Conservation (phyloP, 345 rosid genomes). For the Bruguiera parviflora region DNA sequence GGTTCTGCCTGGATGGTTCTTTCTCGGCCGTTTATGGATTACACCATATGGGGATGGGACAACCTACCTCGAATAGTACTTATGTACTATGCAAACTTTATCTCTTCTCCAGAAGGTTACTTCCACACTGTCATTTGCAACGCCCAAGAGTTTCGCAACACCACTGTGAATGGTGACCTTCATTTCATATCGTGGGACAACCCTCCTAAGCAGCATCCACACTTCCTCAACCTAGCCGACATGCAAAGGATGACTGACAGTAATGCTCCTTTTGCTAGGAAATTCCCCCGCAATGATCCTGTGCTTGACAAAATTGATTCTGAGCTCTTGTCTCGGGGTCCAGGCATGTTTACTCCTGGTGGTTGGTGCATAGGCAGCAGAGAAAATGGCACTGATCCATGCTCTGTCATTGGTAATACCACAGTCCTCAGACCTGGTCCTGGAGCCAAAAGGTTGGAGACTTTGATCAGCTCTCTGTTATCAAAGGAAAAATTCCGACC, state of each 20-base stretch:
- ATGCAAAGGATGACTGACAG: constrained; percentile 67
- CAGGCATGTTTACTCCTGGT: constrained; percentile 67
- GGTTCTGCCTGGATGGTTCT: constrained; percentile 99
- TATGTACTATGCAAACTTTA: constrained; percentile 90
- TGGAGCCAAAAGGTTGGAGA: constrained; percentile 75
- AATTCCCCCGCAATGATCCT: constrained; percentile 61
- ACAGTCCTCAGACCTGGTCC: constrained; percentile 62
- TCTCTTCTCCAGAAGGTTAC: constrained; percentile 98
- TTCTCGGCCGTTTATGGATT: constrained; percentile 88
- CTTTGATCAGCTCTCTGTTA: constrained; percentile 53
- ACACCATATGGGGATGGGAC: constrained; percentile 99
- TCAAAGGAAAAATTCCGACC: constrained; percentile 68
- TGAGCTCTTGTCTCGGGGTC: constrained; percentile 61
- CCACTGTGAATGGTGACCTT: constrained; percentile 90
- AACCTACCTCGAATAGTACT: constrained; percentile 80
- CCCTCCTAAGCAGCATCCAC: constrained; percentile 98
- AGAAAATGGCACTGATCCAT: constrained; percentile 80
- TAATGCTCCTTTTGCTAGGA: constrained; percentile 87
- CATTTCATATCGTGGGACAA: constrained; percentile 98
- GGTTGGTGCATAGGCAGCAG: constrained; percentile 89
- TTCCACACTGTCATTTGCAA: constrained; percentile 93
- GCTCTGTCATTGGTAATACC: constrained; percentile 53
- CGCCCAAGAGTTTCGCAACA: constrained; percentile 73
- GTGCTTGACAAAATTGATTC: constrained; percentile 80
- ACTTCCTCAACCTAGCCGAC: constrained; percentile 57